Evolutionary conservation across 1,284 basidiomycete species (phyloP), one percentile per base, ranked within the genome.

Genomic region (Trichosporon asahii): DNA sequence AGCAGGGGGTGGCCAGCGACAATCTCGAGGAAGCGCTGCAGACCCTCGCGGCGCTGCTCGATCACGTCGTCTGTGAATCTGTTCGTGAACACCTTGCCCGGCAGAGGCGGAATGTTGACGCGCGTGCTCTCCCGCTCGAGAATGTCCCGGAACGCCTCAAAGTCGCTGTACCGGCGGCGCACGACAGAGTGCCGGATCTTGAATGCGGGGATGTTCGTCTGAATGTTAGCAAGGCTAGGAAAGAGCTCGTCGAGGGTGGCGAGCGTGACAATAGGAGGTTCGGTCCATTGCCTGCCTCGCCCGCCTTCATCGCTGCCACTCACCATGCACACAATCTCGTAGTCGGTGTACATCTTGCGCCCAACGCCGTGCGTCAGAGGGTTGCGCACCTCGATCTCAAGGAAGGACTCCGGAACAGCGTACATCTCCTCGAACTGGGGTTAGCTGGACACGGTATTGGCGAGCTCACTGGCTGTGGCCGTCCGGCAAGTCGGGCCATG

Each of bases 151-250:
- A 99, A 99, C 6, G 96, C 95, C 83, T 99, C 96, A 81, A 99
- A 99, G 84, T 99, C 96, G 64, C 94, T 97, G 83, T 99, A 99
- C 66, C 97, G 91, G 68, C 97, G 88, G 70, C 96, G 90, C 31
- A 99, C 97, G 63, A 93, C 87, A 1, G 95, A 98, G 85, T 97
- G 95, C 57, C 93, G 90, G 67, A 98, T 88, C 82, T 98, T 97
- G 88, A 99, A 99, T 0, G 96, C 97, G 33, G 96, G 97, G 77
- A 99, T 99, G 84, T 99, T 99, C 75, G 96, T 99, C 91, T 98
- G 76, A 14, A 18, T 14, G 66, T 72, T 40, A 72, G 72, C 27
- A 14, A 15, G 3, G 11, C 18, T 46, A 6, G 21, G 21, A 2
- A 5, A 18, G 40, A 44, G 15, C 40, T 8, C 8, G 21, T 21